phyloP scores from a whole-genome alignment of 768 basidiomycete species.

The Chalciporus piperatus region DNA sequence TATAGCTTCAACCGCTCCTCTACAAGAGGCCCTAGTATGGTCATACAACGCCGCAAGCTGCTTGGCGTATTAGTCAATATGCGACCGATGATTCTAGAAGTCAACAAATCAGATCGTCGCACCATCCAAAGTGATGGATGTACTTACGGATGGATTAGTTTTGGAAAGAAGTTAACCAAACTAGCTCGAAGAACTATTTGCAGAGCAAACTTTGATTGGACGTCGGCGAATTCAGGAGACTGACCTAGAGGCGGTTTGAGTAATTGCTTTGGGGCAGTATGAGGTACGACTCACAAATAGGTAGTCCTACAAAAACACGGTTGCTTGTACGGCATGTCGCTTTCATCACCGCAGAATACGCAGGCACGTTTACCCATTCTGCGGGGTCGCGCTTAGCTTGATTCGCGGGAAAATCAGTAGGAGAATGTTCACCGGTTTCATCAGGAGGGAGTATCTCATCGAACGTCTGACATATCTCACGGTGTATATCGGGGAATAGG shows the following conservation, averaged over 20 bases:
- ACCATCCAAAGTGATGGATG: conserved; percentile 2
- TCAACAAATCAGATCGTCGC: conserved; percentile 12
- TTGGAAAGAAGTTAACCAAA: conserved; percentile 35
- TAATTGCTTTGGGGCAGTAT: conserved; percentile 1
- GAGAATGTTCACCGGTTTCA: conserved; percentile 17
- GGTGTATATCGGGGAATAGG: conserved; percentile 32
- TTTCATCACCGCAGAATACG: conserved; percentile 27
- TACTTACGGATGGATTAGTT: conserved; percentile 33
- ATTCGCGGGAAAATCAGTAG: conserved; percentile 7
- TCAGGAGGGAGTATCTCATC: conserved; percentile 25
- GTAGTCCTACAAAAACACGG: conserved; percentile 40
- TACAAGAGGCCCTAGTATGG: conserved; percentile 30
- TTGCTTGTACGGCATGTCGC: conserved; percentile 39
- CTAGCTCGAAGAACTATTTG: conserved; percentile 31
- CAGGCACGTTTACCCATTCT: conserved; percentile 33
- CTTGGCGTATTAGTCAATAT: conserved; percentile 32
- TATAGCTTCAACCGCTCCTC: conserved; percentile 31
- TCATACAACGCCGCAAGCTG: conserved; percentile 30
- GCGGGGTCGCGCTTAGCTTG: conserved; percentile 1
- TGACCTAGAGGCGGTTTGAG: conserved; percentile 29
- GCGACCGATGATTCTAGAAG: conserved; percentile 30
- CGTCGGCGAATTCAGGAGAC: conserved; percentile 34
- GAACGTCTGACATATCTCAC: conserved; percentile 34
- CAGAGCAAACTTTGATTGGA: conserved; percentile 34
- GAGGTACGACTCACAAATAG: conserved; percentile 31